Percentiles rank a stretch among this genome's conserved stretches.
Conservation (phyloP, 1,284 basidiomycete genomes). For the Puccinia polysora region DNA sequence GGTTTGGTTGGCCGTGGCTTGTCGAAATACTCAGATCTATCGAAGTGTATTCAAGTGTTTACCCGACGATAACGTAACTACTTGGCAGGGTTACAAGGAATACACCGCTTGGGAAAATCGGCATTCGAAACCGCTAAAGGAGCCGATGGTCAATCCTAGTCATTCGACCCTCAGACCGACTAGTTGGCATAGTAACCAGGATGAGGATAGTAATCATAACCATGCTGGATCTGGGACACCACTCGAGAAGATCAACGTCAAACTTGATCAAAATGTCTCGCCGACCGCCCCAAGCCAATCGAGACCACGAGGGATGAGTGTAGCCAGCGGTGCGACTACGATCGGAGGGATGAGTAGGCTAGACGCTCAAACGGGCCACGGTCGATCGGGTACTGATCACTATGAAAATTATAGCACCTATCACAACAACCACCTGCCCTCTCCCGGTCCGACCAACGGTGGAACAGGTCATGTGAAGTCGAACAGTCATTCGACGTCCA, state of each 20-base stretch:
- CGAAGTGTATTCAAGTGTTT: slow-evolving; percentile 86
- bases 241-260: not conserved
- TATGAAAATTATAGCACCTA: too few species aligned
- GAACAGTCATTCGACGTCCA: slow-evolving; percentile 17
- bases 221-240: slow-evolving; percentile 44
- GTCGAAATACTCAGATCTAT: slow-evolving; percentile 77
- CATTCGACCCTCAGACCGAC: slow-evolving; percentile 35
- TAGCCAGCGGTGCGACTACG: not conserved
- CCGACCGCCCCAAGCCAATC: not conserved
- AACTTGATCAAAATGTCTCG: not conserved
- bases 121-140: slow-evolving; percentile 10
- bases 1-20: slow-evolving; percentile 69
- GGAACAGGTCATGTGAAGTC: not conserved
- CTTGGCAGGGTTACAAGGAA: slow-evolving; percentile 91
- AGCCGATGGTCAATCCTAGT: too few species aligned
- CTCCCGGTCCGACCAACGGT: slow-evolving; percentile 12
- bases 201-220: slow-evolving; percentile 44
- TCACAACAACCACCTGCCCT: not conserved
- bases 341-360: not conserved
- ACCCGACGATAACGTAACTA: slow-evolving; percentile 82
- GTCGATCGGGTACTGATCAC: too few species aligned
- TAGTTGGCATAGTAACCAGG: slow-evolving; percentile 59
- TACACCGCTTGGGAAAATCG: slow-evolving; percentile 55
- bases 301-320: slow-evolving; percentile 3
- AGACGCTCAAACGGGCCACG: too few species aligned